Conservation (phyloP, 352 stramenopile species). For the Pythium insidiosum region DNA sequence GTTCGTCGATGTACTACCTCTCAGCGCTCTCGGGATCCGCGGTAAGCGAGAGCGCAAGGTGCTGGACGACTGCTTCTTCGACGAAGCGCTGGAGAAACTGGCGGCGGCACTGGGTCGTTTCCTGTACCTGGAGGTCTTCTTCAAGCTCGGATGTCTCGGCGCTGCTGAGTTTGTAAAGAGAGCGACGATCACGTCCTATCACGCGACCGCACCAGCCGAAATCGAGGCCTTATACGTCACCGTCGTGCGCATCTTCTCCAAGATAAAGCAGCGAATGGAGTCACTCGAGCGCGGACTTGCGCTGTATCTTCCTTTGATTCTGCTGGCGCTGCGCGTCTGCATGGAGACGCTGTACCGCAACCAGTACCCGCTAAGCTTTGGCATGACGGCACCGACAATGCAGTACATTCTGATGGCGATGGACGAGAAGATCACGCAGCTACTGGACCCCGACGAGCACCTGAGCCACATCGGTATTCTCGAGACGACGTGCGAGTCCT, state of each 20-base stretch:
- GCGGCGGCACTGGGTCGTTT: constrained; percentile 23
- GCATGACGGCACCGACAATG: constrained; percentile 22
- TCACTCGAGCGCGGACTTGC: constrained; percentile 19
- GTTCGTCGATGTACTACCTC: constrained; percentile 37
- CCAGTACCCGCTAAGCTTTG: constrained; percentile 56
- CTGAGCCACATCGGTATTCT: constrained; percentile 44
- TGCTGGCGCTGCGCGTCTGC: constrained; percentile 51
- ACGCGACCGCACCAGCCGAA: constrained; percentile 10
- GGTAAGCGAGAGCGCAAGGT: constrained; percentile 17
- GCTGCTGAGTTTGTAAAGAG: constrained; percentile 11
- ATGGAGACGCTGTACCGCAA: constrained; percentile 52
- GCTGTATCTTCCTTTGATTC: constrained; percentile 36
- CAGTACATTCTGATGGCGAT: constrained; percentile 30
- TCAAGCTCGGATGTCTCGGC: constrained; percentile 21
- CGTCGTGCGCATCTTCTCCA: constrained; percentile 24
- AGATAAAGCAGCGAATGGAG: constrained; percentile 15
- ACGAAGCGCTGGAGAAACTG: constrained; percentile 23
- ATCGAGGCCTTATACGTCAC: constrained; percentile 38
- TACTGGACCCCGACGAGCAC: constrained; percentile 47
- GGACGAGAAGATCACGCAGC: constrained; percentile 28
- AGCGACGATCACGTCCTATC: constrained; percentile 10
- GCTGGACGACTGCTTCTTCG: constrained; percentile 21
- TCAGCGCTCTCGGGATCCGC: constrained; percentile 30
- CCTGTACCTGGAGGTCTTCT: constrained; percentile 37
- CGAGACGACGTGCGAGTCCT: constrained; percentile 52